A percentile compares a stretch with the other conserved stretches of the same genome.
These are phyloP conservation scores for Gillenia trifoliata DNA, from an alignment of 306 rosid genomes.

Conservation along the genomic window DNA sequence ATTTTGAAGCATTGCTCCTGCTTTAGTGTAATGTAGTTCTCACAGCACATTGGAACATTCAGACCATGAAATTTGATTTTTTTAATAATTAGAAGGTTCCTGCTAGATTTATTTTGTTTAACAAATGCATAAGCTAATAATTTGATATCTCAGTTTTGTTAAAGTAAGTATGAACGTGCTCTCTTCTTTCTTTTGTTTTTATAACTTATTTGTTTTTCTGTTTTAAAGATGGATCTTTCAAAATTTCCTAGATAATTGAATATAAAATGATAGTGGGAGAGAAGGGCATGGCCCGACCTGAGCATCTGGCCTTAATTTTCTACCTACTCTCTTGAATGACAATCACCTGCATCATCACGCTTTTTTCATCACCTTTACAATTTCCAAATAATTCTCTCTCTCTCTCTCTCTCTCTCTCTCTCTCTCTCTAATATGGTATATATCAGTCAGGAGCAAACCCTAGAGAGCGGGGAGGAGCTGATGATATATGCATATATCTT, in stretches of 20 bases:
- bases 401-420: constrained; percentile 17
- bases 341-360: background rate
- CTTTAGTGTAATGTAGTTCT: background rate
- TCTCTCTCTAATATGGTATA: background rate
- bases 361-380: background rate
- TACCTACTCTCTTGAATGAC: background rate
- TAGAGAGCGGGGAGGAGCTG: background rate
- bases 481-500: background rate
- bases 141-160: background rate
- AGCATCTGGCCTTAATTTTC: background rate
- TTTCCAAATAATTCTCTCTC: background rate
- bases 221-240: background rate
- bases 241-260: background rate
- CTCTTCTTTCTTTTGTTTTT: background rate
- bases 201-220: background rate
- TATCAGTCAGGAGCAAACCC: background rate
- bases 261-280: background rate
- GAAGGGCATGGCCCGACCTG: background rate
- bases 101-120: background rate
- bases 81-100: background rate
- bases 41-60: background rate
- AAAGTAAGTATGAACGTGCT: background rate
- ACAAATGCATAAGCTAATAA: background rate
- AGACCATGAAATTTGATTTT: background rate
- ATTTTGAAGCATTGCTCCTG: background rate